A percentile compares a stretch with the other conserved stretches of the same genome.
Evolutionary conservation across 176 grass and related monocot genomes (phyloP).

Genomic region (Aegilops bicornis): DNA sequence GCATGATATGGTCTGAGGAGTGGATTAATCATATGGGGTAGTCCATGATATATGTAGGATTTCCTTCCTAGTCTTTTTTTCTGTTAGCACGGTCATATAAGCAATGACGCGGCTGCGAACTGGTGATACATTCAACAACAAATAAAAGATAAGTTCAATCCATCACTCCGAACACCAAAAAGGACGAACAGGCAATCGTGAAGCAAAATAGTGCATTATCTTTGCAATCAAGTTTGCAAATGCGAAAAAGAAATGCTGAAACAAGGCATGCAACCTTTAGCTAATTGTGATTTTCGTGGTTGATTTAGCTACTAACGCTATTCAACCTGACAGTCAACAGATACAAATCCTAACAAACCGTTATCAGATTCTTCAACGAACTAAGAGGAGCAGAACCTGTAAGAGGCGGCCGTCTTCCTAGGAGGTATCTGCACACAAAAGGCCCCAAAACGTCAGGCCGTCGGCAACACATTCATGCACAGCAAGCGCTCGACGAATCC

Average conservation of each 20-base stretch:
- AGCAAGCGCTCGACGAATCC: constrained; percentile 13
- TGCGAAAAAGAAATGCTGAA: neutral
- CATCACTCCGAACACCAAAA: neutral
- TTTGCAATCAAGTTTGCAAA: neutral
- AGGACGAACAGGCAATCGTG: neutral
- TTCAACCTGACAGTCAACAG: neutral
- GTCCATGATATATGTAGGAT: neutral
- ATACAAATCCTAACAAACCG: constrained; percentile 1
- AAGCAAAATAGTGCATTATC: neutral
- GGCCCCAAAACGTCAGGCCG: constrained; percentile 19
- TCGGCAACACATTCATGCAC: neutral
- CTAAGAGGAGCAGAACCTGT: constrained; percentile 50
- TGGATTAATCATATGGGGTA: neutral
- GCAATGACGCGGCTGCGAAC: neutral
- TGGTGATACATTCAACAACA: neutral
- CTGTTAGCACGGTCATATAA: neutral
- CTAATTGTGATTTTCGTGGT: neutral
- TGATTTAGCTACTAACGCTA: neutral
- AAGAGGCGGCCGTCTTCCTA: constrained; percentile 87
- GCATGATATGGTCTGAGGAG: neutral
- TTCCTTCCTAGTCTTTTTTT: neutral
- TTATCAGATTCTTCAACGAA: neutral
- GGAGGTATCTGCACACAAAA: constrained; percentile 82
- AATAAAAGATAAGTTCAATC: neutral
- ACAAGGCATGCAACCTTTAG: neutral